These are phyloP conservation scores for Grammothele lineata DNA, from an alignment of 768 basidiomycete genomes.

Conservation along the genomic window DNA sequence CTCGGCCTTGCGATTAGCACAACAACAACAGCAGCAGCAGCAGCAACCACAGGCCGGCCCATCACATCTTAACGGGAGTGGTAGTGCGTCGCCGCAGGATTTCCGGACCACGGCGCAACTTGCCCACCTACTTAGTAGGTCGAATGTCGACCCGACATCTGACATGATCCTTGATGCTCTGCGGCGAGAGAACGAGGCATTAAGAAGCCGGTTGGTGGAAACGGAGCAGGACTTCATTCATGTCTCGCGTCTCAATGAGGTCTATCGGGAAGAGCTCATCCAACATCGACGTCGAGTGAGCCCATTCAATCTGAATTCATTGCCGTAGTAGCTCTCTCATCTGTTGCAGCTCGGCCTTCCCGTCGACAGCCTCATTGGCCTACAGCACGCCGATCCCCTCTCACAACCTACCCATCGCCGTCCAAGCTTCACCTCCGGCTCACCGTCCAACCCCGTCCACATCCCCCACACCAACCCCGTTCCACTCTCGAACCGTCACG, in stretches of 20 bases:
- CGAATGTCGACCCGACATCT: constrained; percentile 29
- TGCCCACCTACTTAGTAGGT: constrained; percentile 7
- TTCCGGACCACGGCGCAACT: constrained; percentile 7
- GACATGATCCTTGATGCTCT: constrained; percentile 74
- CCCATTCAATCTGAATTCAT: constrained; percentile 11
- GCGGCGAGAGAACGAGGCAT: constrained; percentile 73
- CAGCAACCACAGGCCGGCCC: constrained; percentile 49
- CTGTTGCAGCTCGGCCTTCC: constrained; percentile 58
- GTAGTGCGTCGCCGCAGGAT: constrained; percentile 21
- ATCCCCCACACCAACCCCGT: constrained; percentile 26
- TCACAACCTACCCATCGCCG: constrained; percentile 70
- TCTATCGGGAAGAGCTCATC: constrained; percentile 82
- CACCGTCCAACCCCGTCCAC: constrained; percentile 42
- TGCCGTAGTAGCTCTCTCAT: background rate
- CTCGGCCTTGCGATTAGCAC: constrained; percentile 55
- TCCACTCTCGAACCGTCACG: constrained; percentile 28
- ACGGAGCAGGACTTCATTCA: constrained; percentile 77
- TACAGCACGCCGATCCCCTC: constrained; percentile 60
- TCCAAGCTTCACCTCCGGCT: constrained; percentile 33
- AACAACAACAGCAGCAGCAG: constrained; percentile 44
- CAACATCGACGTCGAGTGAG: constrained; percentile 72
- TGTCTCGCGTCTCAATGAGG: constrained; percentile 70
- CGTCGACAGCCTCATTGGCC: constrained; percentile 75
- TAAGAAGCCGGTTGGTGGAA: constrained; percentile 62
- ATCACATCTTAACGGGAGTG: constrained; percentile 27